phyloP scores from a whole-genome alignment of 208 protist species.

The Acanthamoeba royreba region DNA sequence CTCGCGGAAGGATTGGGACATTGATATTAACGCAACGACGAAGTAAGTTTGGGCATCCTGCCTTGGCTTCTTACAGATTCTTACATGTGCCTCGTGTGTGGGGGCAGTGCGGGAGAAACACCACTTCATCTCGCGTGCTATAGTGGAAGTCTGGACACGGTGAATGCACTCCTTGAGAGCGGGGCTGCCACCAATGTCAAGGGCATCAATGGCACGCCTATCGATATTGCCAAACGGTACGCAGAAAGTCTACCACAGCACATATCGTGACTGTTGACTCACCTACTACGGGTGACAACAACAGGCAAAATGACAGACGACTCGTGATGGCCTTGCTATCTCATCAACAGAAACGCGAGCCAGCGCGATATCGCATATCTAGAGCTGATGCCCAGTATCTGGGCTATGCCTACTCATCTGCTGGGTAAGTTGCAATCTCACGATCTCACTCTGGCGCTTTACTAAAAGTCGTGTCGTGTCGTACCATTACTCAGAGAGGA shows the following conservation, averaged over 20 bases:
- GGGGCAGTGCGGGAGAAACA: neutral
- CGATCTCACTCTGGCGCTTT: neutral
- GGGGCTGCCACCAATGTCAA: neutral
- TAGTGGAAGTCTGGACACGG: neutral
- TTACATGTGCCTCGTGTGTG: neutral
- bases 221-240: neutral
- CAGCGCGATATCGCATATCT: neutral
- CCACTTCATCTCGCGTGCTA: neutral
- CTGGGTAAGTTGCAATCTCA: neutral
- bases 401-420: neutral
- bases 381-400: neutral
- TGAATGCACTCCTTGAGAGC: neutral
- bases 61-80: neutral
- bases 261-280: neutral
- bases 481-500: neutral
- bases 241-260: neutral
- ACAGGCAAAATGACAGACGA: neutral
- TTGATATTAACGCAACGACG: neutral
- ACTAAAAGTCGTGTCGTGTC: neutral
- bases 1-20: neutral
- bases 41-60: neutral
- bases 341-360: neutral
- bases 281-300: neutral
- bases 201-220: neutral
- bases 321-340: neutral